A percentile compares a stretch with the other conserved stretches of the same genome.
Conservation (phyloP, 345 rosid species). For the Bruguiera gymnorhiza region DNA sequence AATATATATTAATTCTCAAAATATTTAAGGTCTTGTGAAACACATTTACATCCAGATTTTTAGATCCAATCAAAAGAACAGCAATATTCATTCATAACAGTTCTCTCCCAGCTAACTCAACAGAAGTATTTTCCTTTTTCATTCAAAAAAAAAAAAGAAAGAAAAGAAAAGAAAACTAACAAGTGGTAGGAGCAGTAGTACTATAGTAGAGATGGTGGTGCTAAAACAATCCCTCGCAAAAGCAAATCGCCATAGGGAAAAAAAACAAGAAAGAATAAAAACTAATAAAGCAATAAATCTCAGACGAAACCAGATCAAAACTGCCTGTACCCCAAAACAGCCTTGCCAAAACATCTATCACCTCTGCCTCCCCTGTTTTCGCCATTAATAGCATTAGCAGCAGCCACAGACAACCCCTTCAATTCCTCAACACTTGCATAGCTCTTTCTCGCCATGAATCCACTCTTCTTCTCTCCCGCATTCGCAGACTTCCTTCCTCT, state of each 20-base stretch:
- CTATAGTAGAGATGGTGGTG: background rate
- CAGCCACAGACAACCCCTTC: conserved; percentile 54
- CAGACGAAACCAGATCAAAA: conserved; percentile 17
- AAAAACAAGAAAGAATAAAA: conserved; percentile 1
- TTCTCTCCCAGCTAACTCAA: background rate
- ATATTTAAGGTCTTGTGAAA: background rate
- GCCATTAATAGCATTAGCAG: conserved; percentile 50
- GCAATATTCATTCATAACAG: background rate
- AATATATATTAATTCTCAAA: no score
- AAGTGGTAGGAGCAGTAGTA: background rate
- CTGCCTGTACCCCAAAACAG: conserved; percentile 46
- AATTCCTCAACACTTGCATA: conserved; percentile 61
- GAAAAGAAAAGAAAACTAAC: background rate
- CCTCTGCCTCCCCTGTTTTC: conserved; percentile 37
- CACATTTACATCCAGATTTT: conserved; percentile 22
- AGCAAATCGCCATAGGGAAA: background rate
- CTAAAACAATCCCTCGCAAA: background rate
- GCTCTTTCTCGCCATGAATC: conserved; percentile 56
- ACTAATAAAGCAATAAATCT: background rate
- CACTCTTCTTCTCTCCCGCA: conserved; percentile 54
- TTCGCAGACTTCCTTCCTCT: conserved; percentile 72
- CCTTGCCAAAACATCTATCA: conserved; percentile 18
- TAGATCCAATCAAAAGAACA: conserved; percentile 2
- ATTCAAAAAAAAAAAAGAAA: background rate
- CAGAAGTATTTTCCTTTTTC: background rate